Evolutionary conservation across 805 yeast genomes (phyloP), one percentile per base, ranked within the genome.

Genomic region (Saccharomycopsis synnaedendra): DNA sequence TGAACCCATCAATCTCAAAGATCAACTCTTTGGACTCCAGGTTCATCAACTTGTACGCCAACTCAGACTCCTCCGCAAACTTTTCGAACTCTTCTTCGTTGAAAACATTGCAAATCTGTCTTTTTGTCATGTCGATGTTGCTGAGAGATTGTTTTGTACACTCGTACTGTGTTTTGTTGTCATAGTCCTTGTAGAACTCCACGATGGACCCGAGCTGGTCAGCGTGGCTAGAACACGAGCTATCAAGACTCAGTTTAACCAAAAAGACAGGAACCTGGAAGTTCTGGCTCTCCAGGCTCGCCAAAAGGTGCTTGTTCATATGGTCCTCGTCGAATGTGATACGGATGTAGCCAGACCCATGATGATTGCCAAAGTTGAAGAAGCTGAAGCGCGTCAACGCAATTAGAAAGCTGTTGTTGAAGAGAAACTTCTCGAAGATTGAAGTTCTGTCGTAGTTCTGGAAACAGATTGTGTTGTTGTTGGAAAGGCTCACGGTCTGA

Each of bases 181-280:
- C 6, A 3, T 42, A 42, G 6, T 44, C 11, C 7, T 45, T n/a
- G 42, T 46, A 46, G 33, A 46, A 46, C 8, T 30, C 29, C 9
- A n/a, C 31, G 38, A 46, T 44, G 33, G 32, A 34, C n/a, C 5
- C 10, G 10, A 45, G 9, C 3, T 28, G 31, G 6, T 38, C 45
- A 8, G 41, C 44, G 19, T 39, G 41, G 6, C 32, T 39, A 5
- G 8, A 1, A 33, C 29, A 19, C n/a, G 27, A 27, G 11, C 33
- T 38, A 19, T n/a, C 30, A n/a, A 8, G 8, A 8, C 10, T 8
- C 36, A n/a, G 8, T 27, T 44, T 42, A 5, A 43, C 9, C n/a
- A 47, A 29, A 38, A 47, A 47, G 19, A 43, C n/a, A 2, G 48
- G 50, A 9, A 47, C 36, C 19, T 47, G 50, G 42, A 47, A 47